Evolutionary conservation across 495 filamentous ascomycete species (phyloP), one percentile per base, ranked within the genome.

Genomic region (Penicillium silybi): DNA sequence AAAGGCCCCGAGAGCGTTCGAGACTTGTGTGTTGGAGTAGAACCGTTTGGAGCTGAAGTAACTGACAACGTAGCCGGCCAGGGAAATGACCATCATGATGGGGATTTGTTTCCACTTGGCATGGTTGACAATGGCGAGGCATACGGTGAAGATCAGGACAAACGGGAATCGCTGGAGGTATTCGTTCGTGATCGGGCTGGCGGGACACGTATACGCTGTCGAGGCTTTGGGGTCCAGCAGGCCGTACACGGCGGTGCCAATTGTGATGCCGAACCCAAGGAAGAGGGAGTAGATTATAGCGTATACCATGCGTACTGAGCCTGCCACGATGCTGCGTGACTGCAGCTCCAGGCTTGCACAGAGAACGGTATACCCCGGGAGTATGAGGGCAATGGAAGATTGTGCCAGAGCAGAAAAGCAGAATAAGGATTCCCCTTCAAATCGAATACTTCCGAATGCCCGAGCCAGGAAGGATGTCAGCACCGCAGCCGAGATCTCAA

Each of bases 251-350:
- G 88, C 87, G 0, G 92, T 92, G 22, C 92, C 92, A 32, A 97
- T 89, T 5, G 93, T 97, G 58, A 97, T 96, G 6, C 92, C 93
- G 59, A 92, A 97, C n/a, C 92, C 92, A 7, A 97, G 85, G 68
- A 97, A 95, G 2, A 97, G 77, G 0, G 92, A 92, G 68, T 97
- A 97, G 26, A 97, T 92, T 48, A 97, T 87, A 7, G 92, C 90
- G 56, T 97, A 96, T 6, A 97, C 89, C 86, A 97, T 92, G 41
- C 92, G 88, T 10, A 96, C 88, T 6, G 89, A 92, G 2, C 92
- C 92, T 16, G 92, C 90, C 5, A 97, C 86, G 43, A 97, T 85
- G 52, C 85, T 86, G 46, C 82, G 80, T 8, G 87, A 92, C 65
- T 97, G 92, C 0, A 97, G 81, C 66, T 97, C 92, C 25, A 97